Evolutionary conservation across 2,329 filamentous ascomycete species (phyloP), one percentile per base, ranked within the genome.

Genomic region (Gaeumannomyces tritici): DNA sequence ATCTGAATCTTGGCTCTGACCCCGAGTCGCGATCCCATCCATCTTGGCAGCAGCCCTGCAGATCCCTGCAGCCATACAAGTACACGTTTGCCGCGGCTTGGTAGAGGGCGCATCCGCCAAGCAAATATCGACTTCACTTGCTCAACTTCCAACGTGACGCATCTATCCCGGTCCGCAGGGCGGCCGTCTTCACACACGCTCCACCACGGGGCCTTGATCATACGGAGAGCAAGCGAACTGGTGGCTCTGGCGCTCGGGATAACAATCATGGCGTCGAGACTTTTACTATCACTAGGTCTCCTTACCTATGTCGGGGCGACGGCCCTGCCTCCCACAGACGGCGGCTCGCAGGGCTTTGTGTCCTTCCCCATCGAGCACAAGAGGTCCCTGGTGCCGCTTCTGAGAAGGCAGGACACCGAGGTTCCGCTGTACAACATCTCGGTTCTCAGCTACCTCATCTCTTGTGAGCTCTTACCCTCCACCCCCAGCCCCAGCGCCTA

Each of bases 401-500:
- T 27, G 8, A 61, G 57, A 51, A 55, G 60, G 29, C 26, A 27
- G 9, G 33, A 62, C 28, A 60, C 28, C 27, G 63, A 66, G 51
- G 62, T 64, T 26, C 33, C 63, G 5, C 61, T 66, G 12, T n/a
- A 31, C 51, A 66, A 66, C 59, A 15, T 63, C 5, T 61, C 64
- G 5, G 24, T 61, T 5, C 9, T 63, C 29, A 61, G 62, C 42
- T 66, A 66, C 55, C 55, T 66, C 8, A 57, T 66, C 11, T 12
- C 42, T 26, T 18, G 27, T 31, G 57, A 29, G 28, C 18, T 31
- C 21, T 28, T 21, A 5, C 11, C 18, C 24, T 31, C n/a, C 29
- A n/a, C 5, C 2, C 21, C 8, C 24, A 35, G 57, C 2, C 15
- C 6, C 29, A 13, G 24, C 4, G 9, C 9, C 28, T 7, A 18